Evolutionary conservation across 1,284 basidiomycete species (phyloP), one percentile per base, ranked within the genome.

Genomic region (Ganoderma sp.): DNA sequence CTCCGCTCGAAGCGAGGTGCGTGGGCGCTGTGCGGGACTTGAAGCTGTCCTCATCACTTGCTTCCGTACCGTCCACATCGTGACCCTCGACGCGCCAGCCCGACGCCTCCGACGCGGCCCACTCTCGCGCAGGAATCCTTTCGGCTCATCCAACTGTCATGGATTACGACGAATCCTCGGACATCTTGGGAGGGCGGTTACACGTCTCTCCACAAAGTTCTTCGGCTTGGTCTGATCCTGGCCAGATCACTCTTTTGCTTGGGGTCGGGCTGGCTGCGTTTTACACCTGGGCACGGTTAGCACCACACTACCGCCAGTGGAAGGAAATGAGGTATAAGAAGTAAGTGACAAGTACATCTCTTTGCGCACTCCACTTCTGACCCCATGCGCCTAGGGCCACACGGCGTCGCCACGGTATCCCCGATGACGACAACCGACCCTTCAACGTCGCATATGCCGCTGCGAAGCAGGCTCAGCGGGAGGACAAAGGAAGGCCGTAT

Each of bases 391-490:
- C 48, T 63, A 88, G 87, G 70, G 80, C 86, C 68, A 85, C 87
- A 80, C 86, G 92, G 68, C 83, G 93, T 73, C 84, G 86, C 79
- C 87, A 93, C 75, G 93, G 92, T 59, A 94, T 94, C 68, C 92
- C 92, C 22, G 92, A 94, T 81, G 84, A 83, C 67, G 92, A 94
- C 80, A 84, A 87, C 71, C 84, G 92, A 48, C 90, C 93, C 10
- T 94, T 94, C 83, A 90, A 90, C 76, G 89, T 94, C 67, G 93
- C 92, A n/a, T 92, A 91, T 78, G 88, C 90, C 70, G 90, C 90
- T 66, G 91, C 85, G 32, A 78, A 83, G 72, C 64, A 81, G 81
- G 81, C 83, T 67, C 83, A 86, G 45, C 67, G 61, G 9, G 74
- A 77, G 14, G 39, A 39, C 9, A 60, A 60, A 19, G 34, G n/a